Conservation (phyloP, 352 stramenopile genomes). For the Albugo candida region DNA sequence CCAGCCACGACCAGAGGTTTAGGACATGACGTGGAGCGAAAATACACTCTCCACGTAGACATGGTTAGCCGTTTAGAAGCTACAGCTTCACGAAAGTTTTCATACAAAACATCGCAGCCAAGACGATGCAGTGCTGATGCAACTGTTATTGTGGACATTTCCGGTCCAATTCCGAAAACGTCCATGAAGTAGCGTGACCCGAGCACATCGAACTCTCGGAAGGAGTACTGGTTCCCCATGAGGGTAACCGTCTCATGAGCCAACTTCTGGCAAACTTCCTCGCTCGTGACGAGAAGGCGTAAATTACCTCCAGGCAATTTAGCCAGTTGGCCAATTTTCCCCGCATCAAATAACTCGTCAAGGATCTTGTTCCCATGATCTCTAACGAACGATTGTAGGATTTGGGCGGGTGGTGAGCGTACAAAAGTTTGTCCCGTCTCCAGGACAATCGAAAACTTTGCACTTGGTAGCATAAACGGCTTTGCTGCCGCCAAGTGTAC, state of each 20-base stretch:
- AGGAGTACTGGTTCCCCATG: not conserved
- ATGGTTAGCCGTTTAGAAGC: constrained; percentile 2
- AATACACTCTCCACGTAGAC: constrained; percentile 3
- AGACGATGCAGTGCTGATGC: no score
- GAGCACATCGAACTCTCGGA: constrained; percentile 6
- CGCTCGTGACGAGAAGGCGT: constrained; percentile 1
- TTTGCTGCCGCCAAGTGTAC: no score
- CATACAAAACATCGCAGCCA: no score
- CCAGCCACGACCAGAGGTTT: not conserved
- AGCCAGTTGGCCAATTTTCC: constrained; percentile 1
- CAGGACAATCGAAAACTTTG: constrained; percentile 1
- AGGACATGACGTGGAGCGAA: not conserved
- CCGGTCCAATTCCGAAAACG: constrained; percentile 1
- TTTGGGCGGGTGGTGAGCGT: not conserved
- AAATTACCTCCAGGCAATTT: constrained; percentile 3
- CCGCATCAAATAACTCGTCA: not conserved
- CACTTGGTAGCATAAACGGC: not conserved
- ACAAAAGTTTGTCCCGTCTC: not conserved
- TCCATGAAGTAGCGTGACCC: constrained; percentile 4
- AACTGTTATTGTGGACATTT: not conserved
- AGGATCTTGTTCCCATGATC: not conserved
- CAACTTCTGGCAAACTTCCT: constrained; percentile 1
- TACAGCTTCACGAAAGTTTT: no score
- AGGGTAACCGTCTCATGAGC: constrained; percentile 3
- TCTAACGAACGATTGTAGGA: constrained; percentile 1